A percentile compares a stretch with the other conserved stretches of the same genome.
phyloP scores from a whole-genome alignment of 129 eudicot species.

The Lonicera japonica region DNA sequence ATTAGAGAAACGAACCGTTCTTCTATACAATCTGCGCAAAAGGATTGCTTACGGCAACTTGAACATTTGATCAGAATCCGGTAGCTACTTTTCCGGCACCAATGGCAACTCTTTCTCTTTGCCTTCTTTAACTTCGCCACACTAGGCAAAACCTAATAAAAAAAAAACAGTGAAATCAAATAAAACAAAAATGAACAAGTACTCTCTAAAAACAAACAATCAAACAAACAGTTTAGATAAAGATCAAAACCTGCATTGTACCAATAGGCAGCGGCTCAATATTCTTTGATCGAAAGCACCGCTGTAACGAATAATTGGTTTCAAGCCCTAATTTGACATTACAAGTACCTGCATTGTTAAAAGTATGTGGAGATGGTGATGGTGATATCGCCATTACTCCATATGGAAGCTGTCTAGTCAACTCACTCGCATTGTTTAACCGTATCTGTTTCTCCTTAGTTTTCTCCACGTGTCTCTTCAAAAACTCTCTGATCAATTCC shows the following conservation, averaged over 20 bases:
- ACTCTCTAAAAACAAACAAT: not conserved
- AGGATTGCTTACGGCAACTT: conserved; percentile 67
- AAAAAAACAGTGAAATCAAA: conserved; percentile 6
- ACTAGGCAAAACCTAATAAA: conserved; percentile 32
- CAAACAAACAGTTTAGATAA: not conserved
- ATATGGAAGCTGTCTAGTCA: conserved; percentile 55
- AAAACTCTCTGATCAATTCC: conserved; percentile 69
- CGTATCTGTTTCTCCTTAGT: conserved; percentile 45
- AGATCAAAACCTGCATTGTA: conserved; percentile 68
- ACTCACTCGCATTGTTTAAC: conserved; percentile 20
- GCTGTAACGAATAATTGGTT: conserved; percentile 18
- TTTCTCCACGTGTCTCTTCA: conserved; percentile 69
- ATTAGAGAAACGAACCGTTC: conserved; percentile 39
- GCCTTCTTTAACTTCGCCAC: conserved; percentile 24
- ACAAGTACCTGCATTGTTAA: conserved; percentile 23
- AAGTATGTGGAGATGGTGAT: conserved; percentile 6
- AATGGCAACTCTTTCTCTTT: conserved; percentile 78
- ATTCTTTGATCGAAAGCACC: conserved; percentile 80
- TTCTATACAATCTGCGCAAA: conserved; percentile 71
- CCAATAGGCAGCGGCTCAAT: conserved; percentile 58
- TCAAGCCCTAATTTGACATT: conserved; percentile 59
- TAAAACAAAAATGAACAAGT: too few species aligned
- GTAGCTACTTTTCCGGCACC: conserved; percentile 66
- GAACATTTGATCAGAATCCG: conserved; percentile 58
- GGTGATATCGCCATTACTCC: conserved; percentile 73